Percentiles rank a stretch among this genome's conserved stretches.
phyloP scores from a whole-genome alignment of 306 rosid genomes.

The Canavalia gladiata region DNA sequence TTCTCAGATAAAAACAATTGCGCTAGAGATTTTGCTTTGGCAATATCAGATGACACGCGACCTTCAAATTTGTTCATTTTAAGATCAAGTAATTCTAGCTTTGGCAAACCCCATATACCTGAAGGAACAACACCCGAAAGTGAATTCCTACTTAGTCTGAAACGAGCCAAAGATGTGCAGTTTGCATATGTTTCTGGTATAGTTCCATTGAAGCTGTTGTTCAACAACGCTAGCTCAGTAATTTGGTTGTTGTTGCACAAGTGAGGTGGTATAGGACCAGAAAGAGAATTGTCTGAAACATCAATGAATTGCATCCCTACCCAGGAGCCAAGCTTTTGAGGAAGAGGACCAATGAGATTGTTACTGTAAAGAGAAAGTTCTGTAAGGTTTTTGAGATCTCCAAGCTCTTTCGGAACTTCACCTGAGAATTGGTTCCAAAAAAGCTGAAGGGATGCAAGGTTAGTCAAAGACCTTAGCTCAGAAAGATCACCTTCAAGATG shows the following conservation, averaged over 20 bases:
- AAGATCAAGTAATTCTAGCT: slow-evolving; percentile 60
- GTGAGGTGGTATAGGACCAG: slow-evolving; percentile 78
- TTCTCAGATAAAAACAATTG: slow-evolving; percentile 64
- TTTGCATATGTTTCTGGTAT: slow-evolving; percentile 74
- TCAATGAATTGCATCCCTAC: slow-evolving; percentile 66
- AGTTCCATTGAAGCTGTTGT: slow-evolving; percentile 78
- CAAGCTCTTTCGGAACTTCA: slow-evolving; percentile 73
- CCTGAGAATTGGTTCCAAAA: slow-evolving; percentile 70
- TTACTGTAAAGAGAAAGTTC: slow-evolving; percentile 69
- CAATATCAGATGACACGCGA: slow-evolving; percentile 66
- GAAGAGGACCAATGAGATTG: slow-evolving; percentile 73
- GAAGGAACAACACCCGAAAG: slow-evolving; percentile 84
- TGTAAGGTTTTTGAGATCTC: slow-evolving; percentile 60
- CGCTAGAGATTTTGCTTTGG: slow-evolving; percentile 71
- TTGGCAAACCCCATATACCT: slow-evolving; percentile 85
- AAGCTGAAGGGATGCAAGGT: slow-evolving; percentile 68
- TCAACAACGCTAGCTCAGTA: slow-evolving; percentile 53
- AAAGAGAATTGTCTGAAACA: slow-evolving; percentile 76
- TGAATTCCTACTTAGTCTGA: slow-evolving; percentile 67
- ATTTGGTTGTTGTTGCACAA: slow-evolving; percentile 76
- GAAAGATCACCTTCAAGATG: slow-evolving; percentile 75
- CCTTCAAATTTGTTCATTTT: slow-evolving; percentile 81
- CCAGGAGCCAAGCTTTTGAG: slow-evolving; percentile 78
- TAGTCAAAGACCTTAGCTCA: slow-evolving; percentile 65
- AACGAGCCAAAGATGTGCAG: slow-evolving; percentile 66